Conservation (phyloP, 2,329 filamentous ascomycete species). For the Penicillium sumatraense region DNA sequence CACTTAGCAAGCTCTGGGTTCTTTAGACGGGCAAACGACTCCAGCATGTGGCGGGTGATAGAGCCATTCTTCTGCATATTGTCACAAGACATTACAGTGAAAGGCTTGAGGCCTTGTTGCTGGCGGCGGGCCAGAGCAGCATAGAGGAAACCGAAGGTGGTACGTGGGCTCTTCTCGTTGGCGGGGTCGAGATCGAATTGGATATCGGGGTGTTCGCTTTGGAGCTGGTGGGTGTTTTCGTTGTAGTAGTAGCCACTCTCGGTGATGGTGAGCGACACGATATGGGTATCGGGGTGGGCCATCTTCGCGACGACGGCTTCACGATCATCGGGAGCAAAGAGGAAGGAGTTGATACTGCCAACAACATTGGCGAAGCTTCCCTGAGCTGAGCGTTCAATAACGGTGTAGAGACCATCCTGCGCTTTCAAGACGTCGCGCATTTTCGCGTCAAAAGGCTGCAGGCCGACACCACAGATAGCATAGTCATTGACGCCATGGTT, state of each 20-base stretch:
- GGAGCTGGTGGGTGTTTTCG: constrained; percentile 61
- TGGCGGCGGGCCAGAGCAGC: constrained; percentile 55
- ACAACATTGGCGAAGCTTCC: constrained; percentile 55
- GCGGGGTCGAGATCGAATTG: constrained; percentile 51
- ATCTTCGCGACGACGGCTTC: constrained; percentile 60
- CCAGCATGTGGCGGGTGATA: constrained; percentile 58
- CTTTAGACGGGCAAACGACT: constrained; percentile 54
- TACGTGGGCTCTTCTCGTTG: constrained; percentile 50
- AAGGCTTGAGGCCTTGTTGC: constrained; percentile 54
- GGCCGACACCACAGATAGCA: constrained; percentile 58
- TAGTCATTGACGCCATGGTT: constrained; percentile 52
- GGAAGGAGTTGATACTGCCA: constrained; percentile 58
- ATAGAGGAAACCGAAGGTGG: constrained; percentile 59
- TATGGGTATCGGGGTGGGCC: constrained; percentile 59
- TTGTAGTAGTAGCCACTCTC: constrained; percentile 64
- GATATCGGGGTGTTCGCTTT: constrained; percentile 55
- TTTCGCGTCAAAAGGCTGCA: constrained; percentile 55
- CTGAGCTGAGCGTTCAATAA: constrained; percentile 59
- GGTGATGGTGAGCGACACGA: constrained; percentile 61
- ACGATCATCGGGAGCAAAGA: constrained; percentile 57
- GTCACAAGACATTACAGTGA: constrained; percentile 61
- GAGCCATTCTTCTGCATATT: constrained; percentile 63
- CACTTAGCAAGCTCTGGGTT: constrained; percentile 55
- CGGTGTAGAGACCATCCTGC: constrained; percentile 59
- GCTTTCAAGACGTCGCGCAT: constrained; percentile 57